Evolutionary conservation across 1,139 yeast species (phyloP).

Genomic region (Saccharomyces hybrid): DNA sequence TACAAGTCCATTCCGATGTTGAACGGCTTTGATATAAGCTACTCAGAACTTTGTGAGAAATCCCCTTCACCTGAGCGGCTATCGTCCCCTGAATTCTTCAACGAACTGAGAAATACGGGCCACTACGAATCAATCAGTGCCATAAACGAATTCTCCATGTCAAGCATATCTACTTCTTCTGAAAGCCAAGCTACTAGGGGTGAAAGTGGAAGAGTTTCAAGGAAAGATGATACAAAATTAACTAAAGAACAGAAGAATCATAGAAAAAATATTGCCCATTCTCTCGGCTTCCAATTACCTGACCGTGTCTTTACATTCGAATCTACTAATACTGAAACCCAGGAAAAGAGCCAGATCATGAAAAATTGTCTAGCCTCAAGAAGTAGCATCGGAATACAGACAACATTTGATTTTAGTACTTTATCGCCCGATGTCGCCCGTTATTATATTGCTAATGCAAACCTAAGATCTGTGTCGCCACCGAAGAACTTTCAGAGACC

Average conservation of each 20-base stretch:
- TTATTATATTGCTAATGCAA: slow-evolving; percentile 13
- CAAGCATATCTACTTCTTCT: slow-evolving; percentile 13
- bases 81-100: slow-evolving; percentile 28
- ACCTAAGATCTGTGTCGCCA: not conserved
- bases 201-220: slow-evolving; percentile 6
- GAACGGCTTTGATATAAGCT: slow-evolving; percentile 12
- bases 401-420: slow-evolving; percentile 8
- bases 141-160: slow-evolving; percentile 12
- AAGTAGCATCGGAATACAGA: slow-evolving; percentile 14
- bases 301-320: slow-evolving; percentile 17
- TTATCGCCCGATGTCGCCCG: slow-evolving; percentile 20
- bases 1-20: slow-evolving; percentile 22
- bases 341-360: not conserved
- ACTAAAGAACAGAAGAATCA: slow-evolving; percentile 20
- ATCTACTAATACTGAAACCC: slow-evolving; percentile 2
- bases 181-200: slow-evolving; percentile 9
- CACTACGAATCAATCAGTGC: slow-evolving; percentile 20
- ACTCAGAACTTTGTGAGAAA: slow-evolving; percentile 12
- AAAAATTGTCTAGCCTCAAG: slow-evolving; percentile 1
- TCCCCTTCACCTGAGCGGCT: slow-evolving; percentile 25
- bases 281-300: slow-evolving; percentile 38
- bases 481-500: slow-evolving; percentile 10
- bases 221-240: not conserved
- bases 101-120: slow-evolving; percentile 20
- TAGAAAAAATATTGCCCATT: slow-evolving; percentile 40